Evolutionary conservation across 2,329 filamentous ascomycete genomes (phyloP).

Genomic region (Fusarium humuli): DNA sequence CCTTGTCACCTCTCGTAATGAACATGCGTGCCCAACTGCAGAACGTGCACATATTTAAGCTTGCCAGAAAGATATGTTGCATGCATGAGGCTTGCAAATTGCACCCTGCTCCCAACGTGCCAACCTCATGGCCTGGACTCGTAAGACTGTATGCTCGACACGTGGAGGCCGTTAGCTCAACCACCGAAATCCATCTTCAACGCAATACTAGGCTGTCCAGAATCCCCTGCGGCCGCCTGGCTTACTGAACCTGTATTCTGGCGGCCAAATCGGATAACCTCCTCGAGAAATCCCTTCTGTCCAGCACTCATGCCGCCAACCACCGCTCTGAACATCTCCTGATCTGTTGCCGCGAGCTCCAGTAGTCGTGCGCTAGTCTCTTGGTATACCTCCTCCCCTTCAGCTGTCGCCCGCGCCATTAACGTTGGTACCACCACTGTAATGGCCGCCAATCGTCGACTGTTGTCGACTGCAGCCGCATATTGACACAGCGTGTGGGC

Average conservation of each 20-base stretch:
- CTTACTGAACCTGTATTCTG: constrained; percentile 56
- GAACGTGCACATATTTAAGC: constrained; percentile 3
- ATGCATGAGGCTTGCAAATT: constrained; percentile 17
- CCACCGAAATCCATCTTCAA: constrained; percentile 92
- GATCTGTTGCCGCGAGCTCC: constrained; percentile 82
- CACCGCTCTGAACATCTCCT: constrained; percentile 77
- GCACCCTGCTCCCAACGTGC: constrained; percentile 10
- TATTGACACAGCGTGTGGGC: constrained; percentile 82
- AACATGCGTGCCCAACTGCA: constrained; percentile 5
- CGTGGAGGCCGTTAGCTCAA: constrained; percentile 33
- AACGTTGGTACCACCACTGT: constrained; percentile 82
- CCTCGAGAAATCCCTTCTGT: constrained; percentile 83
- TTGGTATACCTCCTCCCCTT: constrained; percentile 69
- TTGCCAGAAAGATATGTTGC: constrained; percentile 18
- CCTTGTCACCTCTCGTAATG: constrained; percentile 20
- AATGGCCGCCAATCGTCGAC: constrained; percentile 70
- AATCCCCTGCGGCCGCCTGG: constrained; percentile 56
- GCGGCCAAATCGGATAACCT: constrained; percentile 76
- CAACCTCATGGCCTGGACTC: background rate
- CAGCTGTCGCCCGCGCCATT: constrained; percentile 75
- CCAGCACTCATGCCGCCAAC: constrained; percentile 77
- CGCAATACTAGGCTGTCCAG: constrained; percentile 83
- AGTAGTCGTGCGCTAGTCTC: constrained; percentile 83
- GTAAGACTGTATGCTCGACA: constrained; percentile 5
- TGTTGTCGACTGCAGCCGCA: constrained; percentile 61